Evolutionary conservation across 768 basidiomycete genomes (phyloP), one percentile per base, ranked within the genome.

Genomic region (Cystofilobasidium macerans): DNA sequence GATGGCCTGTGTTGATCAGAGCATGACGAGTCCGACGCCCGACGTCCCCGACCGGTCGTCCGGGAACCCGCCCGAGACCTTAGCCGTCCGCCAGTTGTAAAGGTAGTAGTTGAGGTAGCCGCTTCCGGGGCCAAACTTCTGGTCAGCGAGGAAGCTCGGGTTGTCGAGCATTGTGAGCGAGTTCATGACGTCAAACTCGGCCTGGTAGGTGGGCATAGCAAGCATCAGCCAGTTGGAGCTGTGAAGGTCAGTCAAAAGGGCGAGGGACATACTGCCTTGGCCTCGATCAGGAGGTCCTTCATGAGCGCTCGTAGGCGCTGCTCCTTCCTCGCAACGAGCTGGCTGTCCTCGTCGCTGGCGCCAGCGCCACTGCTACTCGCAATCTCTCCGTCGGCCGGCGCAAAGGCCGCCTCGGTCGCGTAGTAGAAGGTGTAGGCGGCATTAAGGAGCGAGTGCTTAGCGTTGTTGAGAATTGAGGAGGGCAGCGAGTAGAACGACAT

Each of bases 371-470:
- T 28, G 58, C 20, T 33, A 22, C 28, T 38, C 6, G 9, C 14
- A 36, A 12, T 38, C 32, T 33, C 68, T 16, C 69, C 61, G 36
- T 62, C 62, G 3, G 69, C 69, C 22, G 71, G 70, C 26, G 75
- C 72, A 69, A 90, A 85, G 3, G 85, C 87, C 6, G 79, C 80
- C 59, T 87, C 86, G 9, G 87, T 86, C 24, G 90, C 95, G 73
- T 98, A 98, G 78, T 97, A 98, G 76, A 84, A 98, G 28, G 97
- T 80, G 77, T 98, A 99, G 14, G 90, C 94, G 0, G 93, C 94
- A 70, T 99, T 86, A 45, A 99, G 82, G 33, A 83, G 72, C 24
- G 81, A 80, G 73, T 91, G 73, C 70, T 85, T 87, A n/a, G 80
- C 69, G 70, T 83, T 84, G 61, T 83, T 82, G 74, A 98, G 89